Evolutionary conservation across 2,329 filamentous ascomycete species (phyloP).

Genomic region (Apiospora kogelbergensis): DNA sequence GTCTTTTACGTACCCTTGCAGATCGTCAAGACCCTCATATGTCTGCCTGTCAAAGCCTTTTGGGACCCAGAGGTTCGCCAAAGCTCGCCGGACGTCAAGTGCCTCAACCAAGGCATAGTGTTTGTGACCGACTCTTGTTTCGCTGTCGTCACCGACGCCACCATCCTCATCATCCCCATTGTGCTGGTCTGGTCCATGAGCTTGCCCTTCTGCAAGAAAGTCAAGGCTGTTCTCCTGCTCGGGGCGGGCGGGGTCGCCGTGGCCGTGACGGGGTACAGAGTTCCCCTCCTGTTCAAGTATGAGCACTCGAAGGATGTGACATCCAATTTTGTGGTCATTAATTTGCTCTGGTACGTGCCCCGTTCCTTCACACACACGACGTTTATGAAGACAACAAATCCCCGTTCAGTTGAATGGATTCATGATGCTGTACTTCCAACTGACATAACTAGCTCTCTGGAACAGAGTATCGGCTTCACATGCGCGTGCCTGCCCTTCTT

Average conservation of each 20-base stretch:
- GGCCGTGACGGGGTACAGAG: neutral
- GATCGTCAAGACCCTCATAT: neutral
- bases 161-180: neutral
- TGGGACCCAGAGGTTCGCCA: neutral
- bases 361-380: neutral
- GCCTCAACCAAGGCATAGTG: neutral
- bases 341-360: neutral
- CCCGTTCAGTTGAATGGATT: neutral
- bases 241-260: neutral
- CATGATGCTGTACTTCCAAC: neutral
- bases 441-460: neutral
- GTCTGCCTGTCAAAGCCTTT: neutral
- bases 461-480: neutral
- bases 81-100: neutral
- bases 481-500: slow-evolving; percentile 2
- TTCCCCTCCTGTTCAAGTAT: neutral
- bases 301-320: neutral
- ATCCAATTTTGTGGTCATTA: neutral
- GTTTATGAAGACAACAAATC: too few species aligned
- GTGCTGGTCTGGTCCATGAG: neutral
- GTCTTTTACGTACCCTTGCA: neutral
- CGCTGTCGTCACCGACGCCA: neutral
- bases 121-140: neutral
- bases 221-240: neutral
- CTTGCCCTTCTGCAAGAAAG: neutral